A percentile compares a stretch with the other conserved stretches of the same genome.
These are phyloP conservation scores for Coniochaeta prunicola DNA, from an alignment of 2,329 filamentous ascomycete genomes.

Conservation along the genomic window DNA sequence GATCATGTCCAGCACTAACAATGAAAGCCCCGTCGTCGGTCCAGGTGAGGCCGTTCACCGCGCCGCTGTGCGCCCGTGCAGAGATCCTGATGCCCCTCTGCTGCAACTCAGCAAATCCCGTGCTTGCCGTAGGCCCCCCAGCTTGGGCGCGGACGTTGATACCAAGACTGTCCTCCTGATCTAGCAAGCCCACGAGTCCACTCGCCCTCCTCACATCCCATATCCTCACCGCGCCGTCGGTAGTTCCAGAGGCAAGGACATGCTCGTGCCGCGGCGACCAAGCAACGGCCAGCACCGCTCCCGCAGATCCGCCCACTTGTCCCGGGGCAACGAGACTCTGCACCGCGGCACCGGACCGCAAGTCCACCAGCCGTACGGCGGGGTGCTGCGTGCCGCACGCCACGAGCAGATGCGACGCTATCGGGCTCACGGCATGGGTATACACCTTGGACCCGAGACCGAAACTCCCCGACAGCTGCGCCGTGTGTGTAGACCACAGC, in stretches of 20 bases:
- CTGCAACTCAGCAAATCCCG: conserved; percentile 22
- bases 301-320: conserved; percentile 29
- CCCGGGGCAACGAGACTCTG: conserved; percentile 64
- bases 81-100: conserved; percentile 33
- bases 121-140: conserved; percentile 21
- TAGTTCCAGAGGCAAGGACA: conserved; percentile 74
- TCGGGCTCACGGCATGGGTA: conserved; percentile 68
- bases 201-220: conserved; percentile 84
- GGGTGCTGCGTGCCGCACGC: conserved; percentile 85
- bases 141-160: conserved; percentile 29
- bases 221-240: conserved; percentile 73
- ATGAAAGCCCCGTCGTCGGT: conserved; percentile 71
- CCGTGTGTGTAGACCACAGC: conserved; percentile 61
- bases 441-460: conserved; percentile 63
- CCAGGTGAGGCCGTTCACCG: conserved; percentile 82
- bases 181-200: conserved; percentile 67
- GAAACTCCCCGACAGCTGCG: conserved; percentile 58
- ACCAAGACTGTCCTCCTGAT: conserved; percentile 77
- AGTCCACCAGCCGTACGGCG: conserved; percentile 75
- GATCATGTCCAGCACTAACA: conserved; percentile 75
- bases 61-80: conserved; percentile 66
- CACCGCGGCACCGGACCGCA: conserved; percentile 71
- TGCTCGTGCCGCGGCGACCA: conserved; percentile 82
- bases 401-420: conserved; percentile 68
- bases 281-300: conserved; percentile 58